A percentile compares a stretch with the other conserved stretches of the same genome.
Conservation (phyloP, 495 filamentous ascomycete genomes). For the Talaromyces stipitatus region DNA sequence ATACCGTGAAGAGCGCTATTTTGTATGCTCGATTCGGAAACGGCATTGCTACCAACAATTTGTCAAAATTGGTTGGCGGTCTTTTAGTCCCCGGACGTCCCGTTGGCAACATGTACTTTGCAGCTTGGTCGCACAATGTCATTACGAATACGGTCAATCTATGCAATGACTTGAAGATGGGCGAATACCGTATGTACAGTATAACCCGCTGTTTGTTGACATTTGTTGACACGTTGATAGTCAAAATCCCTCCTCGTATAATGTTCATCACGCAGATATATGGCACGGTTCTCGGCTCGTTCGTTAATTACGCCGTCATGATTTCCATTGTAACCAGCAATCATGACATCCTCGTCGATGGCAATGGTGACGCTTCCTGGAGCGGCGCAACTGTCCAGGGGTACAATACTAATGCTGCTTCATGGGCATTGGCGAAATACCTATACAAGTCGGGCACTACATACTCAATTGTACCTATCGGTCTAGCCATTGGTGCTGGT, state of each 20-base stretch:
- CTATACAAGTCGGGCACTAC: slow-evolving; percentile 22
- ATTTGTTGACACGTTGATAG: slow-evolving; percentile 7
- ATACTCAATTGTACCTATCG: slow-evolving; percentile 40
- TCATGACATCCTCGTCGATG: slow-evolving; percentile 21
- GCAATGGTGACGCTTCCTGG: slow-evolving; percentile 39
- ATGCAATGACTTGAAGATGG: slow-evolving; percentile 31
- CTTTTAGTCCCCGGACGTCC: slow-evolving; percentile 35
- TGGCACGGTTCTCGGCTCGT: slow-evolving; percentile 31
- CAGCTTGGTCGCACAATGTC: slow-evolving; percentile 24
- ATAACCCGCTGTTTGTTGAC: background rate
- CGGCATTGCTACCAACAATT: slow-evolving; percentile 30
- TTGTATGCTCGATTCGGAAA: slow-evolving; percentile 27
- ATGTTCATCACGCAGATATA: slow-evolving; percentile 34
- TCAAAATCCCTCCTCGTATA: slow-evolving; percentile 35
- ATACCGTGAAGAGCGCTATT: slow-evolving; percentile 23
- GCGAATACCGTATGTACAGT: slow-evolving; percentile 24
- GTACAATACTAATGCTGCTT: slow-evolving; percentile 29
- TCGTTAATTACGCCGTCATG: slow-evolving; percentile 37
- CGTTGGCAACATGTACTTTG: slow-evolving; percentile 28
- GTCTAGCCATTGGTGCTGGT: slow-evolving; percentile 33
- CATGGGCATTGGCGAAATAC: slow-evolving; percentile 37
- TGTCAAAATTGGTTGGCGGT: slow-evolving; percentile 32
- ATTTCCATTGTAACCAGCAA: slow-evolving; percentile 32
- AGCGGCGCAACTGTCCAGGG: slow-evolving; percentile 39
- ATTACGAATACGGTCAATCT: slow-evolving; percentile 24